Evolutionary conservation across 805 yeast genomes (phyloP).

Genomic region (Millerago galiae): DNA sequence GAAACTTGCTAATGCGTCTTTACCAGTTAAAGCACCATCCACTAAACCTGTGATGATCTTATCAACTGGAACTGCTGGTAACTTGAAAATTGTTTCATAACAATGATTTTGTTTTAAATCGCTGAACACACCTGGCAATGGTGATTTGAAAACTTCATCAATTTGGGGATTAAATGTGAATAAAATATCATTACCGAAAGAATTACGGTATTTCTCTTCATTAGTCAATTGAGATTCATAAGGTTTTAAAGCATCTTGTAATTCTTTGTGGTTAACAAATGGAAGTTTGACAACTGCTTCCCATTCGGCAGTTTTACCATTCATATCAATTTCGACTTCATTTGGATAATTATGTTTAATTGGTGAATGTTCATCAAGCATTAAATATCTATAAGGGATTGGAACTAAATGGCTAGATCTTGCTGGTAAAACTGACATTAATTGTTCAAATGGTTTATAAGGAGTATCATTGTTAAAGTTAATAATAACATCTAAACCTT

Average conservation of each 20-base stretch:
- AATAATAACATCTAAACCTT: slow-evolving; percentile 62
- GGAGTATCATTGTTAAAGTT: slow-evolving; percentile 69
- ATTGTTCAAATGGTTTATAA: slow-evolving; percentile 88
- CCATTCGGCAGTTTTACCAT: slow-evolving; percentile 96
- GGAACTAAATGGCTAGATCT: slow-evolving; percentile 82
- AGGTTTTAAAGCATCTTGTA: slow-evolving; percentile 68
- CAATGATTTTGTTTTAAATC: slow-evolving; percentile 80
- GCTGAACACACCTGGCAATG: slow-evolving; percentile 68
- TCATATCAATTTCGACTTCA: slow-evolving; percentile 81
- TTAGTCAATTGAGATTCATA: slow-evolving; percentile 53
- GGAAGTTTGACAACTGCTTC: slow-evolving; percentile 92
- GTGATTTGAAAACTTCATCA: slow-evolving; percentile 60
- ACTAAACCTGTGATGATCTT: slow-evolving; percentile 49
- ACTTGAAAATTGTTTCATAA: slow-evolving; percentile 48
- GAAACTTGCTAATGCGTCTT: slow-evolving; percentile 78
- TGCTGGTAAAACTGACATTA: slow-evolving; percentile 96
- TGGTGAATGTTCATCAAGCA: slow-evolving; percentile 83
- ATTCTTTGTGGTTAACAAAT: slow-evolving; percentile 79
- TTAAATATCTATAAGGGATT: slow-evolving; percentile 63
- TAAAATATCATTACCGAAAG: slow-evolving; percentile 61
- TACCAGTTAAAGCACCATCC: slow-evolving; percentile 63
- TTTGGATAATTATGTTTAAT: slow-evolving; percentile 89
- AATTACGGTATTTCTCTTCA: slow-evolving; percentile 69
- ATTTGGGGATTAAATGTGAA: slow-evolving; percentile 76
- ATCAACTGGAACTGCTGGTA: slow-evolving; percentile 40